Base-by-base conservation (phyloP, 2,329 filamentous ascomycete genomes). In the Stemphylium beticola region DNA sequence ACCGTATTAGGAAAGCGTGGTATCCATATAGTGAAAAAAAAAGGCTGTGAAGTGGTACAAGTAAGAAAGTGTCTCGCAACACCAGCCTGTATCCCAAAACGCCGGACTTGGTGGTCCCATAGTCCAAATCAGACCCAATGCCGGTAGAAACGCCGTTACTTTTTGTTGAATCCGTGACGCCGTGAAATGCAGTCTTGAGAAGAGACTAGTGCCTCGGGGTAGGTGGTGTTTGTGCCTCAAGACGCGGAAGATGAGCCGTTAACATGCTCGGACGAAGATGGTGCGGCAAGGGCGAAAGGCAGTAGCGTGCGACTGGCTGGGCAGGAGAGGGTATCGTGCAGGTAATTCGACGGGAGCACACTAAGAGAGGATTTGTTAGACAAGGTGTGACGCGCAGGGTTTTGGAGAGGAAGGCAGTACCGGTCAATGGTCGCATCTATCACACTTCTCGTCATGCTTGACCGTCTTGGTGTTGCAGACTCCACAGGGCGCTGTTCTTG, bases 361-460 rank as follows among this genome's bases (percentile, higher is more conserved):
- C 71, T 73, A 49, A 39, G 53, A 39, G 40, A 18, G 26, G 49
- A 48, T 48, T 59, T 48, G 70, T 74, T 64, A 74, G 72, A 68
- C 57, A 54, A 4, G 12, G 60, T 65, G 69, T 46, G 58, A 67
- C 60, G 53, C 40, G 46, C 49, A 42, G 40, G 49, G 53, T 18
- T 29, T 45, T 33, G 32, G 50, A 37, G 43, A 42, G 37, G 57
- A 40, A 36, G 58, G 59, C 36, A 26, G 61, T 72, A 75, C 74
- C 71, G 69, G 71, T 74, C 74, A 79, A 61, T 76, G 75, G 57
- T 78, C 77, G 63, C 79, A 81, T 38, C 66, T 65, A 58, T 77
- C 74, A 58, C 79, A 82, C 61, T 79, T 80, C 58, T 79, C 77
- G 47, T 78, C 77, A 65, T 81, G 79, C 63, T 77, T 78, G 68